These are phyloP conservation scores for Stevia rebaudiana DNA, from an alignment of 140 eudicot genomes.

Conservation along the genomic window DNA sequence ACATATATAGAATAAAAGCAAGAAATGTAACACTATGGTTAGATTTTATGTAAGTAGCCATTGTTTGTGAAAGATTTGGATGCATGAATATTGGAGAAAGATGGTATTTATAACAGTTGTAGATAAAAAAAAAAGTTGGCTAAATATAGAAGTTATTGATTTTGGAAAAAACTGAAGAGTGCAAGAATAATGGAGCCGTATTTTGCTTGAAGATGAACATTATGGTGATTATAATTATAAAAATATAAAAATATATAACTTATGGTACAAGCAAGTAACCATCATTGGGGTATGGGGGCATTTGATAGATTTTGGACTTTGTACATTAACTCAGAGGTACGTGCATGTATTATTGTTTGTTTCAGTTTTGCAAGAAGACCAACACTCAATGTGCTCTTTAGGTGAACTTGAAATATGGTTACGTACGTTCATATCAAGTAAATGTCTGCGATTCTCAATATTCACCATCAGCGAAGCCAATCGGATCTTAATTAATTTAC, in stretches of 20 bases:
- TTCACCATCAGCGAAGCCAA: too few relatives aligned
- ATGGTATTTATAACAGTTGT: conserved; percentile 32
- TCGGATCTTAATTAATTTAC: too few relatives aligned
- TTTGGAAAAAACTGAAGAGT: background rate
- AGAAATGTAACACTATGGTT: background rate
- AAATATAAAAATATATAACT: background rate
- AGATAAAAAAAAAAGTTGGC: conserved; percentile 14
- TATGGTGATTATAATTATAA: conserved; percentile 10
- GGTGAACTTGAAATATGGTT: too few relatives aligned
- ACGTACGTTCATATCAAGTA: too few relatives aligned
- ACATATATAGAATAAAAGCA: conserved; percentile 7
- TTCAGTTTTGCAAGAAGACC: too few relatives aligned
- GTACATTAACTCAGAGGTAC: background rate
- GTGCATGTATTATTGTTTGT: too few relatives aligned
- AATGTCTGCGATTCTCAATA: too few relatives aligned
- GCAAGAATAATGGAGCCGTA: conserved; percentile 1
- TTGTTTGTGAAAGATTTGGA: conserved; percentile 8
- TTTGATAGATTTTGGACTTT: background rate
- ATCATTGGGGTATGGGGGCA: background rate
- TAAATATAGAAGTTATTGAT: conserved; percentile 22
- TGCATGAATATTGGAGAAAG: conserved; percentile 11
- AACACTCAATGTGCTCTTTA: too few relatives aligned
- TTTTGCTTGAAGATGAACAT: background rate
- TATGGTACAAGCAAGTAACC: conserved; percentile 19
- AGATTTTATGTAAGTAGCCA: conserved; percentile 24